Conservation (phyloP, 1,284 basidiomycete species). For the Malassezia vespertilionis region DNA sequence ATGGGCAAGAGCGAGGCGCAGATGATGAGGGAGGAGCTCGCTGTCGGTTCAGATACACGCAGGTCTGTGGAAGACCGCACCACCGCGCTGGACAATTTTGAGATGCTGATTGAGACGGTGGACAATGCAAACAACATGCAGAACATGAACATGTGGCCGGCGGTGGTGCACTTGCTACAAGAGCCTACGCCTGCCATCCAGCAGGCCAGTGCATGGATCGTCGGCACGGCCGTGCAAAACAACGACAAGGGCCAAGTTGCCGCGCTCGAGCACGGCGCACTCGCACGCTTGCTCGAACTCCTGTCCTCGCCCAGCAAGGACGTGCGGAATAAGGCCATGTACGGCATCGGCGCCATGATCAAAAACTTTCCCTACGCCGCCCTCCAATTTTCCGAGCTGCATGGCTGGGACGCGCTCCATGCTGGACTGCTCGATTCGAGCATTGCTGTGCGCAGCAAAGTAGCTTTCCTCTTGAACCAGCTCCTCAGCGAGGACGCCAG, state of each 20-base stretch:
- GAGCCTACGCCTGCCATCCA: slow-evolving; percentile 54
- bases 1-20: slow-evolving; percentile 46
- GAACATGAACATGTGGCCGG: slow-evolving; percentile 73
- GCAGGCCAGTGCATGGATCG: slow-evolving; percentile 72
- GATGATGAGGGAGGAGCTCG: slow-evolving; percentile 45
- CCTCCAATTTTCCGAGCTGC: slow-evolving; percentile 53
- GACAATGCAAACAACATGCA: slow-evolving; percentile 91
- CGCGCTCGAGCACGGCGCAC: slow-evolving; percentile 57
- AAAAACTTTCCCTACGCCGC: slow-evolving; percentile 71
- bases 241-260: slow-evolving; percentile 74
- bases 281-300: slow-evolving; percentile 51
- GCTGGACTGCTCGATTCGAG: slow-evolving; percentile 61
- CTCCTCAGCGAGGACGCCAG: slow-evolving; percentile 57
- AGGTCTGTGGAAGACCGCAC: slow-evolving; percentile 50
- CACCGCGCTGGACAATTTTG: slow-evolving; percentile 78
- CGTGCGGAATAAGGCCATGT: slow-evolving; percentile 63
- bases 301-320: slow-evolving; percentile 53
- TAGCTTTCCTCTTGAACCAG: slow-evolving; percentile 68
- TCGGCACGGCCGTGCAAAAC: slow-evolving; percentile 89
- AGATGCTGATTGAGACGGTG: slow-evolving; percentile 87
- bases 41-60: slow-evolving; percentile 26
- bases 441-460: slow-evolving; percentile 67
- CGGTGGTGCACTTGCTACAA: slow-evolving; percentile 61
- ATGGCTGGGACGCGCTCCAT: slow-evolving; percentile 63
- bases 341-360: slow-evolving; percentile 70